Evolutionary conservation across 2,329 filamentous ascomycete species (phyloP).

Genomic region (Ilyonectria mors-panacis): DNA sequence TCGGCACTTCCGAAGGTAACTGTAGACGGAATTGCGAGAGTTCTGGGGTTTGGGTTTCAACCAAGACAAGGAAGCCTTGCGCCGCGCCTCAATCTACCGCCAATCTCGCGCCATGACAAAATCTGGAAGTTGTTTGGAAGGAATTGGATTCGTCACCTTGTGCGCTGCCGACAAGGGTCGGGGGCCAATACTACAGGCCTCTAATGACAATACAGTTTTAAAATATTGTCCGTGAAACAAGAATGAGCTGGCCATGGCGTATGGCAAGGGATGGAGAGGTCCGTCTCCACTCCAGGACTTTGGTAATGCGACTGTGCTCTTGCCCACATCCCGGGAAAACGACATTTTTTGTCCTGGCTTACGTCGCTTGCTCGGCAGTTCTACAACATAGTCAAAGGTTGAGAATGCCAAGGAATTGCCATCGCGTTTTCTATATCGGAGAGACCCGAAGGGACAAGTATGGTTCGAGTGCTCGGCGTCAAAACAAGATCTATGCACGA

Average conservation of each 20-base stretch:
- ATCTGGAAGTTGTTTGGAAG: not conserved
- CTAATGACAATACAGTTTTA: not conserved
- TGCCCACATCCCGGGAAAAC: not conserved
- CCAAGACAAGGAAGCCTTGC: not conserved
- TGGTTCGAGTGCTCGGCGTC: not conserved
- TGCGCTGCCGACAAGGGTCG: not conserved
- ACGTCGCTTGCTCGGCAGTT: conserved; percentile 1
- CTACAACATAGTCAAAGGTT: not conserved
- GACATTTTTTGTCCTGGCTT: not conserved
- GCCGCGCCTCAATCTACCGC: not conserved
- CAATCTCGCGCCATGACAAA: not conserved
- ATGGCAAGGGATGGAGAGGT: not conserved
- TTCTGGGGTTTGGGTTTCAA: not conserved
- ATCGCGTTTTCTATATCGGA: not conserved
- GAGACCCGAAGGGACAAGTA: not conserved
- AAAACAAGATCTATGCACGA: not conserved
- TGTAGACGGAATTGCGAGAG: not conserved
- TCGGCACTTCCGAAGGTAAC: not conserved
- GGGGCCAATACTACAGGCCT: not conserved
- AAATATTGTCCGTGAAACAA: not conserved
- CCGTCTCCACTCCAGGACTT: not conserved
- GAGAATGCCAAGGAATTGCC: not conserved
- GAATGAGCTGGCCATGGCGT: not conserved
- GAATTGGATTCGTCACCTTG: not conserved
- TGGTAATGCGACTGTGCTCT: not conserved